A percentile compares a stretch with the other conserved stretches of the same genome.
phyloP scores from a whole-genome alignment of 768 basidiomycete genomes.

The Cystofilobasidium bisporidii region DNA sequence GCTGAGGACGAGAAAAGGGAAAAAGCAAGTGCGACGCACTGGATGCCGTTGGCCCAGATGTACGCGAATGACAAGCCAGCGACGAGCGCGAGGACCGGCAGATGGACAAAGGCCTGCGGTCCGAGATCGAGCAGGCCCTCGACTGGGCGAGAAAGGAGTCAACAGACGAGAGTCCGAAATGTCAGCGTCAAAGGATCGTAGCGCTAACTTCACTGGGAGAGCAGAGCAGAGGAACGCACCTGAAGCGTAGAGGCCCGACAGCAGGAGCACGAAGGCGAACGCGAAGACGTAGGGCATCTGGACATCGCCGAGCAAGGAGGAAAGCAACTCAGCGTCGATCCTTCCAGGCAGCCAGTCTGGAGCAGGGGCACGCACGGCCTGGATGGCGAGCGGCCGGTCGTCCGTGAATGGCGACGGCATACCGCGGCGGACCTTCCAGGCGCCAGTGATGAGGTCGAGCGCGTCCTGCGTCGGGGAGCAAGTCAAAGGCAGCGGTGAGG shows the following conservation, averaged over 20 bases:
- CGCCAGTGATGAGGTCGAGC: constrained; percentile 85
- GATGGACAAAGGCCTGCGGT: constrained; percentile 50
- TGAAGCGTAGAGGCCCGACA: constrained; percentile 49
- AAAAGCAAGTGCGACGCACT: constrained; percentile 31
- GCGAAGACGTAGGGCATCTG: constrained; percentile 76
- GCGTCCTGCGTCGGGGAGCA: no score
- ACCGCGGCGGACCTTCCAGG: constrained; percentile 72
- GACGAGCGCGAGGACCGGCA: constrained; percentile 65
- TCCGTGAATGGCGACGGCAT: constrained; percentile 66
- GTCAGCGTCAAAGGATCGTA: no score
- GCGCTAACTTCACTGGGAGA: no score
- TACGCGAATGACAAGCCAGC: constrained; percentile 52
- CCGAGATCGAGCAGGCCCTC: background rate
- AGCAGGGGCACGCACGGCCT: constrained; percentile 54
- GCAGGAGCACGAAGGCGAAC: constrained; percentile 72
- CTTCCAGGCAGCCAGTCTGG: no score
- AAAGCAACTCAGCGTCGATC: no score
- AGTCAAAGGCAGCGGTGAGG: no score
- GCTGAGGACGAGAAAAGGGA: constrained; percentile 47
- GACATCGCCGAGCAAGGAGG: no score
- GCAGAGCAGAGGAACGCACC: constrained; percentile 47
- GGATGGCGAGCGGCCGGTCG: constrained; percentile 66
- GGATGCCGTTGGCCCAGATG: constrained; percentile 46
- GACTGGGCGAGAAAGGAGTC: no score
- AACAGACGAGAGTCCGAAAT: no score